These are phyloP conservation scores for Santalum album DNA, from an alignment of 164 flowering plant genomes.

Conservation along the genomic window DNA sequence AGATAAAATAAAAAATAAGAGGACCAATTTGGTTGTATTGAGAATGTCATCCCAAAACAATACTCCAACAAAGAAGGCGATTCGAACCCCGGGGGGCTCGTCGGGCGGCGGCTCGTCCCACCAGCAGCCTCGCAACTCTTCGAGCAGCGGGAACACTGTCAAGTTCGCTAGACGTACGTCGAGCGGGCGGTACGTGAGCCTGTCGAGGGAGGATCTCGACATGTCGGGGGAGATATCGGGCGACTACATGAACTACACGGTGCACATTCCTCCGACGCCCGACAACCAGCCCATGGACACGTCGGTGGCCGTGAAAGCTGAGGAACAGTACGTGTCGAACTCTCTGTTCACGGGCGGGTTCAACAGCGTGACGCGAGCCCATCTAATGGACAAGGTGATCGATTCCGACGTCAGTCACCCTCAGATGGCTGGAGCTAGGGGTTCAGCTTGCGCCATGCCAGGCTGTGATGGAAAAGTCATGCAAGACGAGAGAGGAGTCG, in stretches of 20 bases:
- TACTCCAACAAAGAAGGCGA: not conserved
- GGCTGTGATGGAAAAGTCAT: conserved; percentile 6
- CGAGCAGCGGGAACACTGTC: not conserved
- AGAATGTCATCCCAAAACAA: no score
- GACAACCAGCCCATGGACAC: conserved; percentile 7
- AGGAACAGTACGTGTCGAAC: conserved; percentile 6
- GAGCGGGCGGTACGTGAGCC: conserved; percentile 5
- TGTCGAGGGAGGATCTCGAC: conserved; percentile 3
- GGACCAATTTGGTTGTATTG: no score
- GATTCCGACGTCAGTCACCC: conserved; percentile 2
- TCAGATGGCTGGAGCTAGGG: conserved; percentile 6
- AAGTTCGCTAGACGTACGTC: conserved; percentile 3
- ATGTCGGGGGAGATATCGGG: conserved; percentile 5
- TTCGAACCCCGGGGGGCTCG: not conserved
- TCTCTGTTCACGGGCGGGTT: conserved; percentile 2
- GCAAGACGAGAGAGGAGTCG: conserved; percentile 1
- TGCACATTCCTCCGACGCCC: conserved; percentile 6
- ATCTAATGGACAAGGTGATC: conserved; percentile 6
- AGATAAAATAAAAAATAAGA: no score
- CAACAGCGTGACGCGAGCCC: conserved; percentile 4
- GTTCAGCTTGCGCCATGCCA: conserved; percentile 5
- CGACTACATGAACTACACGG: conserved; percentile 2
- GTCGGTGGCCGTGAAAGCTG: conserved; percentile 4
- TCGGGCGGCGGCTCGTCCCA: not conserved
- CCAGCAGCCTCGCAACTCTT: not conserved